Conservation (phyloP, 352 stramenopile genomes). For the Pythium monospermum region DNA sequence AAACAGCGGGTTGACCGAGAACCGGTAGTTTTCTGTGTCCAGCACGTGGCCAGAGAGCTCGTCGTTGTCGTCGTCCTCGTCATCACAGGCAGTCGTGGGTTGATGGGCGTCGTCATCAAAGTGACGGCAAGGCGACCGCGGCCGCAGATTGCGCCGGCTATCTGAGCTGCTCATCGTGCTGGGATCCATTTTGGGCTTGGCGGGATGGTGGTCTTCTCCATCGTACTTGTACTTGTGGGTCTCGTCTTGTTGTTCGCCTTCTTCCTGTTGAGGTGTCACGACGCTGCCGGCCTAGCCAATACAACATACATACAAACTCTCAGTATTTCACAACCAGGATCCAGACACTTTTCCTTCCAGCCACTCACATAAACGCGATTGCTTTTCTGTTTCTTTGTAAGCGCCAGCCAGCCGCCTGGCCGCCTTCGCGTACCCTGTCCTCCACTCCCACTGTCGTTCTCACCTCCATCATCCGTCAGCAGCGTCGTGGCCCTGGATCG, state of each 20-base stretch:
- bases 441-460: conserved; percentile 1
- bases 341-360: not conserved
- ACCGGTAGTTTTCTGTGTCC: conserved; percentile 41
- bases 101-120: too few species aligned
- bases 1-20: conserved; percentile 42
- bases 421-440: not conserved
- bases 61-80: too few species aligned
- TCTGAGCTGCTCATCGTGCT: too few species aligned
- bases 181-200: too few species aligned
- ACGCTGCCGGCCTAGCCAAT: conserved; percentile 4
- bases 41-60: too few species aligned
- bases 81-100: too few species aligned
- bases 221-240: too few species aligned
- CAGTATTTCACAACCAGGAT: not conserved
- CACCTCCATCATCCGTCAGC: not conserved
- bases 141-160: too few species aligned
- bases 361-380: conserved; percentile 18
- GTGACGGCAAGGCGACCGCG: too few species aligned
- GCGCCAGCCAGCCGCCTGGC: conserved; percentile 3
- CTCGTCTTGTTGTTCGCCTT: too few species aligned
- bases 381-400: conserved; percentile 8
- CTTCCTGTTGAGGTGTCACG: conserved; percentile 7
- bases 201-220: too few species aligned
- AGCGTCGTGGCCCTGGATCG: conserved; percentile 4
- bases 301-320: not conserved